Conservation (phyloP, 768 basidiomycete genomes). For the Baorangia bicolor region DNA sequence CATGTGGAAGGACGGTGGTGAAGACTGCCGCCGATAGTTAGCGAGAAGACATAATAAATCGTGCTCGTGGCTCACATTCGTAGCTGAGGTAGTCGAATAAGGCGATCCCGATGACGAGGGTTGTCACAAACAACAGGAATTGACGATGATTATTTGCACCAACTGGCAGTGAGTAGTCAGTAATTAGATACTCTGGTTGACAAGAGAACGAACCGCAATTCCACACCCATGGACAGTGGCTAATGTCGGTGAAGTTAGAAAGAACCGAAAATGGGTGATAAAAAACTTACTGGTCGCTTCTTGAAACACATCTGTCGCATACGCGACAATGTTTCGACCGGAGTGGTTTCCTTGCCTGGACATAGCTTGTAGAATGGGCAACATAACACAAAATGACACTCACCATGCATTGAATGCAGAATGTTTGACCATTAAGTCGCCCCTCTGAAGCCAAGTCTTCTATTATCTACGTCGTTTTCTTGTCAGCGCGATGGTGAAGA, state of each 20-base stretch:
- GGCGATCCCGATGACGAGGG: constrained; percentile 77
- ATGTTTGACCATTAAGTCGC: constrained; percentile 90
- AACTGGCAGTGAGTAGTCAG: constrained; percentile 45
- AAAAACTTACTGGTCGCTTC: constrained; percentile 84
- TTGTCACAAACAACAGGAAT: constrained; percentile 88
- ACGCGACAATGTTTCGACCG: constrained; percentile 94
- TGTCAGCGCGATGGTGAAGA: neutral
- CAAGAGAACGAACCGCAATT: constrained; percentile 73
- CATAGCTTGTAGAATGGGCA: neutral
- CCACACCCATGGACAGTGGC: constrained; percentile 99
- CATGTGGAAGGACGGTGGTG: constrained; percentile 35
- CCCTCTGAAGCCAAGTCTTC: constrained; percentile 89
- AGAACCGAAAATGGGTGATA: neutral
- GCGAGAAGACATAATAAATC: neutral
- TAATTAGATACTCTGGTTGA: neutral
- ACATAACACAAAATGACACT: constrained; percentile 16
- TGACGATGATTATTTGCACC: constrained; percentile 94
- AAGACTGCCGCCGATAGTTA: constrained; percentile 46
- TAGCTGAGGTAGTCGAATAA: constrained; percentile 84
- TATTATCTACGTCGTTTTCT: constrained; percentile 57
- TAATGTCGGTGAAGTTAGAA: constrained; percentile 30
- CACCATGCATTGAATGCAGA: constrained; percentile 95
- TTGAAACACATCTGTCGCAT: constrained; percentile 85
- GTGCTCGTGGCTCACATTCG: constrained; percentile 56
- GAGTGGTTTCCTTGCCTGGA: constrained; percentile 80